Base-by-base conservation (phyloP, 495 filamentous ascomycete species). In the Patellaria atrata region DNA sequence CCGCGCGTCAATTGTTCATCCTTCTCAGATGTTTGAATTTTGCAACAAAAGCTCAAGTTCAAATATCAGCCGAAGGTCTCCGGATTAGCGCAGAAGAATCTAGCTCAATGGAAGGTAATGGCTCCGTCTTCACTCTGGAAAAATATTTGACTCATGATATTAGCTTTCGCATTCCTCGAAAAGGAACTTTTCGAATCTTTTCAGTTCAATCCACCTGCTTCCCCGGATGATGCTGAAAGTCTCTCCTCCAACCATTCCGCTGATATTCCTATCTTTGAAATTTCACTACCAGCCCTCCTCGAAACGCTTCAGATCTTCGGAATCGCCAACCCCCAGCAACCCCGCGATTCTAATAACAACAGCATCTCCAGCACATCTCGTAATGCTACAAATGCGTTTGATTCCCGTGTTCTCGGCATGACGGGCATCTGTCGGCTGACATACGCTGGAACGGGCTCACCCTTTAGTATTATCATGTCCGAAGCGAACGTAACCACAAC, bases 261-360 rank as follows among this genome's bases (percentile, higher is more conserved):
- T 19, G 47, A 50, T n/a, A 38, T 50, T 18, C 47, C 56, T 7
- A 62, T 52, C 24, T 96, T 96, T 52, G 77, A 83, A 39, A 76
- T 94, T 40, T 87, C 83, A 8, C 67, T 97, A 24, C 65, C 79
- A 1, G 79, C 87, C 24, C 68, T 97, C 6, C 70, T 97, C 27
- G 89, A 97, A 62, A 93, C 85, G 6, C 66, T 97, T 18, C 86
- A 93, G 47, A 94, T 97, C 25, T 87, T 96, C 51, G 79, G 80
- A 30, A 70, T 83, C 39, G 74, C 73, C 27, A 82, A 93, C 44
- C 51, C 70, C 10, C n/a, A n/a, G n/a, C n/a, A n/a, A n/a, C n/a
- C n/a, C n/a, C n/a, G n/a, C n/a, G n/a, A n/a, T n/a, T n/a, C n/a
- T n/a, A n/a, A n/a, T n/a, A 46, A 54, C 28, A 50, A 34, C 24